These are phyloP conservation scores for Hortaea sp. DNA, from an alignment of 2,329 filamentous ascomycete genomes.

Conservation along the genomic window DNA sequence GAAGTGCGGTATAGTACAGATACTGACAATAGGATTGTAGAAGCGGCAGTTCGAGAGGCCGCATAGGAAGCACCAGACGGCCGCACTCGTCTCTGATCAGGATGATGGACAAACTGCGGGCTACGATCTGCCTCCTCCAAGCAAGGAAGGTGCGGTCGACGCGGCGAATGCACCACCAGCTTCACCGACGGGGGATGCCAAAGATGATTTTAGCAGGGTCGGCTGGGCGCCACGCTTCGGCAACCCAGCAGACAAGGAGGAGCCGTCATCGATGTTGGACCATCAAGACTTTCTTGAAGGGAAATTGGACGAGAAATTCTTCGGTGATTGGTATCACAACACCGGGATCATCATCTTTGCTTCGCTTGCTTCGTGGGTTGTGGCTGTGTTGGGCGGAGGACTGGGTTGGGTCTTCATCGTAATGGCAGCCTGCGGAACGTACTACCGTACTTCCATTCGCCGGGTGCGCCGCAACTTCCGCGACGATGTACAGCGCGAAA, in stretches of 20 bases:
- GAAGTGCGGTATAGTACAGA: neutral
- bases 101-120: conserved; percentile 58
- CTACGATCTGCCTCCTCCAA: conserved; percentile 69
- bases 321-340: conserved; percentile 98
- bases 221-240: conserved; percentile 89
- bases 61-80: conserved; percentile 48
- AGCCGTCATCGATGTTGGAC: conserved; percentile 62
- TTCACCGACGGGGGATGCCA: conserved; percentile 41
- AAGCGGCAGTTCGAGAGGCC: conserved; percentile 10
- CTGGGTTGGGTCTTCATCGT: conserved; percentile 87
- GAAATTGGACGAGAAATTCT: conserved; percentile 78
- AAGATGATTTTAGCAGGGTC: conserved; percentile 45
- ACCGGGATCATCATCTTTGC: conserved; percentile 88
- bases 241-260: conserved; percentile 45
- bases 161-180: conserved; percentile 42
- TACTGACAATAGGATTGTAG: conserved; percentile 8
- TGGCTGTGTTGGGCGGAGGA: conserved; percentile 81
- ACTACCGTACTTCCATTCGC: conserved; percentile 91
- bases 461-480: conserved; percentile 91
- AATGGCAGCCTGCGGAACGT: conserved; percentile 86
- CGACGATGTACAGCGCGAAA: conserved; percentile 82
- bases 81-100: conserved; percentile 68
- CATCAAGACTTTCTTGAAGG: conserved; percentile 81
- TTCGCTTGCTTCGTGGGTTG: conserved; percentile 79
- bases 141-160: conserved; percentile 57